Percentiles rank a stretch among this genome's conserved stretches.
These are phyloP conservation scores for Alternaria arborescens DNA, from an alignment of 2,329 filamentous ascomycete genomes.

Conservation along the genomic window DNA sequence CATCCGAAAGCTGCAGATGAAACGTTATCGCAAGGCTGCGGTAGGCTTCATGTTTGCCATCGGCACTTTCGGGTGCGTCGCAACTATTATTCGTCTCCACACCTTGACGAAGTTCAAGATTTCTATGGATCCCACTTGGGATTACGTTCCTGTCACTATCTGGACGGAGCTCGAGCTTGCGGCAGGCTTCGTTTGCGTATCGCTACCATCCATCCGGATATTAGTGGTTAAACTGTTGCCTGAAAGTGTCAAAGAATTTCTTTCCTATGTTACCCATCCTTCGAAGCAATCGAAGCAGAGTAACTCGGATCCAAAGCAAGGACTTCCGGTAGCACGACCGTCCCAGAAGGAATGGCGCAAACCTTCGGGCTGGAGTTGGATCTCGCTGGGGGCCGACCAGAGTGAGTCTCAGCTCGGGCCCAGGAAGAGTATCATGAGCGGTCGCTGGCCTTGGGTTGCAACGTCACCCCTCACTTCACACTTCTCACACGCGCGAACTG, in stretches of 20 bases:
- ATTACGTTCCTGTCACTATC: slow-evolving; percentile 32
- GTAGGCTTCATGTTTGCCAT: slow-evolving; percentile 39
- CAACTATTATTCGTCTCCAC: slow-evolving; percentile 37
- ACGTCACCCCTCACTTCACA: slow-evolving; percentile 1
- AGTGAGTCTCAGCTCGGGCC: background rate
- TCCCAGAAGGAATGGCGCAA: slow-evolving; percentile 16
- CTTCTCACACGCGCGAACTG: slow-evolving; percentile 11
- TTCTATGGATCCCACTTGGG: slow-evolving; percentile 39
- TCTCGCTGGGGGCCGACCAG: slow-evolving; percentile 8
- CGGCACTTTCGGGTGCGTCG: slow-evolving; percentile 38
- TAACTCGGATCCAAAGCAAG: background rate
- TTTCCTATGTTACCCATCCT: slow-evolving; percentile 17
- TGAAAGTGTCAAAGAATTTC: slow-evolving; percentile 13
- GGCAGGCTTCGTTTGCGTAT: slow-evolving; percentile 34
- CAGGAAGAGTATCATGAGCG: slow-evolving; percentile 16
- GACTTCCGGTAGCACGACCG: background rate
- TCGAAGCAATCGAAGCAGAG: slow-evolving; percentile 9
- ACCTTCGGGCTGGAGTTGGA: slow-evolving; percentile 16
- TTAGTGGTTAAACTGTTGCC: slow-evolving; percentile 26
- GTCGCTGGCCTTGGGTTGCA: slow-evolving; percentile 15
- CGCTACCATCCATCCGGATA: slow-evolving; percentile 35
- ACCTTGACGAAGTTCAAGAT: slow-evolving; percentile 33
- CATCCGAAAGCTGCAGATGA: slow-evolving; percentile 35
- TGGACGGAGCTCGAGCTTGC: slow-evolving; percentile 41
- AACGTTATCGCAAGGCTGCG: slow-evolving; percentile 29